Percentiles rank a stretch among this genome's conserved stretches.
Evolutionary conservation across 352 stramenopile species (phyloP).

Genomic region (Phytophthora niederhauseri): DNA sequence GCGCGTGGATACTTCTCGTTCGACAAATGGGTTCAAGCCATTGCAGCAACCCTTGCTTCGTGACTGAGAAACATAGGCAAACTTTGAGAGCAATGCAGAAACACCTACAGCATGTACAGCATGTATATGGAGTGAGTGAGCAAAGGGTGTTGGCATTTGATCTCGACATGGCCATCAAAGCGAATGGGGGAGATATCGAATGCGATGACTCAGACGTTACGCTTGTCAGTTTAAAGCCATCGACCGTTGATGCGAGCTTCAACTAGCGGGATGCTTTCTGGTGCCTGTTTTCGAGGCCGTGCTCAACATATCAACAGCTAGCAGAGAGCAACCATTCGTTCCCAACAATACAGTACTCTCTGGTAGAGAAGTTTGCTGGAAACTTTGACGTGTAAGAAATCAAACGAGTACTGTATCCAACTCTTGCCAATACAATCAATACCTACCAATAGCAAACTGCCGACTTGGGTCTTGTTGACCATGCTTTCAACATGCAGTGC

Average conservation of each 20-base stretch:
- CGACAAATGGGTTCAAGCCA: not conserved
- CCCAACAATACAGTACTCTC: no score
- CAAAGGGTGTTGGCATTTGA: no score
- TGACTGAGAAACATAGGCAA: no score
- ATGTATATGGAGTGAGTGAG: no score
- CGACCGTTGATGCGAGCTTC: not conserved
- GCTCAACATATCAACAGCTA: not conserved
- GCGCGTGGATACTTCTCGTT: not conserved
- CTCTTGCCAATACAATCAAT: no score
- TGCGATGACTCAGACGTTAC: not conserved
- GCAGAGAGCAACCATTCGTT: not conserved
- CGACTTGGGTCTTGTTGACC: not conserved
- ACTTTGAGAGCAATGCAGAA: no score
- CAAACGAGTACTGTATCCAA: no score
- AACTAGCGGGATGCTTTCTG: not conserved
- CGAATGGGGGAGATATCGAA: not conserved
- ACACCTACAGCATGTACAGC: no score
- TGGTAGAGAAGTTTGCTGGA: no score
- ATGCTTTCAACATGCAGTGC: slow-evolving; percentile 11
- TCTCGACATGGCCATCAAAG: not conserved
- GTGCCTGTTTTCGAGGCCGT: not conserved
- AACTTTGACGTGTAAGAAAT: no score
- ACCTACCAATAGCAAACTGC: slow-evolving; percentile 3
- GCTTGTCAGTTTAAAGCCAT: not conserved
- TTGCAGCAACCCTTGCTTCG: no score